Base-by-base conservation (phyloP, 257 asterid genomes). In the Echites panduratus region DNA sequence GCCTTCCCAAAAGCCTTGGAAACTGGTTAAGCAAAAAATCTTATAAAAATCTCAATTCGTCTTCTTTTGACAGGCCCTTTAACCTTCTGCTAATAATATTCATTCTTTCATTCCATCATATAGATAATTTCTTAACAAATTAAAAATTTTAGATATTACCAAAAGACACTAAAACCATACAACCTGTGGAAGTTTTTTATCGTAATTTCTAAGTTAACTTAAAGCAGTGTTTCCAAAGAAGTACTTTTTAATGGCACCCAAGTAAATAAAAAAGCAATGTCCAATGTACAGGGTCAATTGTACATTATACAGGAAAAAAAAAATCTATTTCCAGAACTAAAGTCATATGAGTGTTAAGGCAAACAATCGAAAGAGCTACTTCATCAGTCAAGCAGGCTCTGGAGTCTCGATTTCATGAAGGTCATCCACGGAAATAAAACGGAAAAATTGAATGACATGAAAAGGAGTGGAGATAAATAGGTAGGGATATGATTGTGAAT, bases 401-500 rank as follows among this genome's bases (percentile, higher is more conserved):
- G 20, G 22, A 16, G 38, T 26, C 26, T 12, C 13, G 61, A 52
- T 26, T 68, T n/a, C 49, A 50, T 43, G 59, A 72, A 45, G 19
- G 24, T 58, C 24, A 27, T 3, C 59, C 22, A 47, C 17, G 6
- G 29, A 29, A 19, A 17, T 14, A 57, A 24, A 54, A 38, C 2
- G 2, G 24, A 20, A 38, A 58, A 47, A 12, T 4, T 32, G 45
- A 41, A 22, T 14, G n/a, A 63, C 26, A 45, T 19, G 44, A 20
- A 54, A 74, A 66, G 68, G 57, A 26, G 53, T 41, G 78, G 75
- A 79, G 77, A 80, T 56, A 20, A 41, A 54, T 22, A 73, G 78
- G 49, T 61, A 61, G 73, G 71, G 71, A 77, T 70, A 82, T 78
- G 80, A 81, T 82, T 78, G 81, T 77, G 75, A 68, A 66, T 52